phyloP scores from a whole-genome alignment of 345 rosid species.

The Durio zibethinus region DNA sequence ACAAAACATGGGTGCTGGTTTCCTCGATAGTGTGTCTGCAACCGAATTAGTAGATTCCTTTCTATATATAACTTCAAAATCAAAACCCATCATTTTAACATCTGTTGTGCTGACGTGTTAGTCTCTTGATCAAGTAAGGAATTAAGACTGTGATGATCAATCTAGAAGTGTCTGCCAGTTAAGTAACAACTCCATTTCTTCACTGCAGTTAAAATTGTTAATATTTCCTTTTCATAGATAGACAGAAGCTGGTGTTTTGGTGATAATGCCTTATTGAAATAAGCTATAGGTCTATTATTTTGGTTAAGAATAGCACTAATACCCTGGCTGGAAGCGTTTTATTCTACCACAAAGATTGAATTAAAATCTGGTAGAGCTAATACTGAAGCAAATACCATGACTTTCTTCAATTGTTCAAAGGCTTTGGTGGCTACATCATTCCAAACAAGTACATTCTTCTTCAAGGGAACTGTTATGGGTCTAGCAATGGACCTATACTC shows the following conservation, averaged over 20 bases:
- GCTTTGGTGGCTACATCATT: neutral
- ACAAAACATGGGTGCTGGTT: too few relatives aligned
- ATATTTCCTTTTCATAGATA: neutral
- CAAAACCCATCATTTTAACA: too few relatives aligned
- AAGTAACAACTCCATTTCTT: neutral
- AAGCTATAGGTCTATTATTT: neutral
- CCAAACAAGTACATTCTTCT: neutral
- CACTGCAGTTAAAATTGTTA: neutral
- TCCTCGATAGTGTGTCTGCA: too few relatives aligned
- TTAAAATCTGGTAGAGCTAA: neutral
- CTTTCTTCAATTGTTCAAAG: neutral
- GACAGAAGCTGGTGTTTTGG: neutral
- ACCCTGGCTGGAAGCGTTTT: neutral
- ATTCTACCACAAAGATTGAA: neutral
- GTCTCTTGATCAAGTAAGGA: too few relatives aligned
- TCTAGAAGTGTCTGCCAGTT: too few relatives aligned
- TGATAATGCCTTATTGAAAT: neutral
- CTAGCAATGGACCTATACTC: too few relatives aligned
- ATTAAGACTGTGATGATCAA: too few relatives aligned
- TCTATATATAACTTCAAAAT: too few relatives aligned
- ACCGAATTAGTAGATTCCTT: too few relatives aligned
- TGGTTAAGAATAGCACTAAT: neutral
- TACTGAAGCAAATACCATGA: neutral
- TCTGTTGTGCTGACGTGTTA: too few relatives aligned
- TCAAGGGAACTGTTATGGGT: too few relatives aligned